Evolutionary conservation across 164 flowering plant species (phyloP), one percentile per base, ranked within the genome.

Genomic region (Piper longum): DNA sequence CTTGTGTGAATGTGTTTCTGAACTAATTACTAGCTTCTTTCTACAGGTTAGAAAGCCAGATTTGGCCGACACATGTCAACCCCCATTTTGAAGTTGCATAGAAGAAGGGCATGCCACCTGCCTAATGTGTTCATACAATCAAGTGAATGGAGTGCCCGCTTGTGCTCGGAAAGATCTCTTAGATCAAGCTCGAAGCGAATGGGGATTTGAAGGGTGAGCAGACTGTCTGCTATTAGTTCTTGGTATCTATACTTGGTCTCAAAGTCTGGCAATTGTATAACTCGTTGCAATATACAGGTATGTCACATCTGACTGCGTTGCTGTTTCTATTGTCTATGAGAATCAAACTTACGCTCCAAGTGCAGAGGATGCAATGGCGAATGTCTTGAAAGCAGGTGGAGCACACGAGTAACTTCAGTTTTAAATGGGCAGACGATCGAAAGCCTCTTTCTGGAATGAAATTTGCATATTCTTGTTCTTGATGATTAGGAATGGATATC

Each of bases 281-380:
- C 60, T 57, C 52, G 61, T 26, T 26, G 2, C 36, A 26, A 26
- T 26, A 16, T 63, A 69, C 86, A 93, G 98, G 69, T 93, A 93
- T 66, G 82, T 93, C 55, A 76, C 95, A 62, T 88, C 99, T 3
- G 99, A 93, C 66, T 93, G 99, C 79, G 97, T 88, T 79, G 99
- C 98, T 11, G 96, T 93, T 66, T 95, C 92, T n/a, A 87, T 88
- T 4, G 76, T 93, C 18, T 78, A 67, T 63, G 95, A 84, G 67
- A 70, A 84, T 69, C 99, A 93, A 60, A 57, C 67, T 4, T 89
- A 83, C 63, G 79, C 78, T 39, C 70, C 76, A 16, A 73, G 78
- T 19, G 74, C 86, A 4, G 95, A 82, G 74, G 99, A 93, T 74
- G 96, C 97, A 6, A 87, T 85, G 70, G 92, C 95, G 57, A 75